Conservation (phyloP, 331 rosid species). For the Rhamnella rubrinervis region DNA sequence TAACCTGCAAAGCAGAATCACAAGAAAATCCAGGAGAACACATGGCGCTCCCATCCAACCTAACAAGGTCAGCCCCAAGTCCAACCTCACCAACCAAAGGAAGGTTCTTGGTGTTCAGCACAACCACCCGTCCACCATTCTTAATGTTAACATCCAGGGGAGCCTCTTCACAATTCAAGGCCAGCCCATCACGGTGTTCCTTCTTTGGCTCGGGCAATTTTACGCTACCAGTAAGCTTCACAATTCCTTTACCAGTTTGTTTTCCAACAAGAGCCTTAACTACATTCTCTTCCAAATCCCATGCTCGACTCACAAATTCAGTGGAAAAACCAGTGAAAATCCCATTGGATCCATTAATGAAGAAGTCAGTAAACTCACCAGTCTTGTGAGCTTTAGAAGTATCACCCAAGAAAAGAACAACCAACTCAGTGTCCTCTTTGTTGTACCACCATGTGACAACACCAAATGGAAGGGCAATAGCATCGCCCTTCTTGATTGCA, state of each 20-base stretch:
- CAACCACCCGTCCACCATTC: slow-evolving; percentile 80
- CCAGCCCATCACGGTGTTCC: slow-evolving; percentile 61
- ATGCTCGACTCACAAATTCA: slow-evolving; percentile 76
- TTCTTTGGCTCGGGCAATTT: slow-evolving; percentile 53
- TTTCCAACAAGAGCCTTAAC: slow-evolving; percentile 57
- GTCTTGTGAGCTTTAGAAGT: slow-evolving; percentile 75
- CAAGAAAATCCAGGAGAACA: slow-evolving; percentile 89
- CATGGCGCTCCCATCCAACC: slow-evolving; percentile 74
- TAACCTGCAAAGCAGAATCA: slow-evolving; percentile 83
- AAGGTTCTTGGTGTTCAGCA: slow-evolving; percentile 75
- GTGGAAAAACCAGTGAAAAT: slow-evolving; percentile 70
- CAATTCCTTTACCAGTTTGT: slow-evolving; percentile 62
- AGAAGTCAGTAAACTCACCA: slow-evolving; percentile 76
- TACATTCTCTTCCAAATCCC: slow-evolving; percentile 65
- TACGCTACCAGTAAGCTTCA: slow-evolving; percentile 37
- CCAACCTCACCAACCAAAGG: slow-evolving; percentile 83
- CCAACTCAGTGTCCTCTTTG: slow-evolving; percentile 65
- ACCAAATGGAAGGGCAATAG: slow-evolving; percentile 81
- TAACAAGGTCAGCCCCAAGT: slow-evolving; percentile 74
- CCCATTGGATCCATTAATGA: slow-evolving; percentile 63
- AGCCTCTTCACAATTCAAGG: slow-evolving; percentile 72
- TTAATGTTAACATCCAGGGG: slow-evolving; percentile 65
- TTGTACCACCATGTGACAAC: slow-evolving; percentile 86
- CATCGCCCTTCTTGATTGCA: slow-evolving; percentile 77
- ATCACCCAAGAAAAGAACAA: slow-evolving; percentile 74